Evolutionary conservation across 768 basidiomycete genomes (phyloP), one percentile per base, ranked within the genome.

Genomic region (Boletus barrowsii): DNA sequence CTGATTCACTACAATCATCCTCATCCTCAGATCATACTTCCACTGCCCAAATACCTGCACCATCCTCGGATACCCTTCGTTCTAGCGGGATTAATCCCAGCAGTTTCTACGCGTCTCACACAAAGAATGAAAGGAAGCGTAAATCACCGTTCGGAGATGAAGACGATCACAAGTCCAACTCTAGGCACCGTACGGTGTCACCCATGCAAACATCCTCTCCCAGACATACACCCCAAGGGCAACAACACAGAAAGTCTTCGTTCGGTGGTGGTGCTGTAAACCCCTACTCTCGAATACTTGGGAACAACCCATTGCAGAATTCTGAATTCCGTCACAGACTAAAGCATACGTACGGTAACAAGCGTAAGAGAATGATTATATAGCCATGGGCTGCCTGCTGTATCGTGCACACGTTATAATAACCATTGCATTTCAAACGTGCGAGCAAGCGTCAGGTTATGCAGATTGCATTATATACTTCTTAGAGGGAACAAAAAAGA

Each of bases 141-240:
- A 79, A 79, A 61, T 71, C 70, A 18, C 67, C 68, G 10, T 57
- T 59, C 11, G 72, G 69, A 37, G 68, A 68, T 15, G 71, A 72
- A 33, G 63, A 68, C 30, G 61, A 66, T 45, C 58, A 37, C 46
- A 53, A 52, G n/a, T 57, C 58, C 51, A 62, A 46, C 49, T 51
- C 49, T 14, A 64, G 60, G 55, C 62, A 60, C 10, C 59, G 60
- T 26, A 54, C 61, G 22, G 32, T 49, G 22, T 62, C 68, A 24
- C 61, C 63, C 10, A 41, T 62, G 24, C 63, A 60, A 26, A 64
- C 63, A 10, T 51, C 59, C 15, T 67, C 69, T 47, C 52, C 62
- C 22, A 72, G 42, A 51, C 68, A 57, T 24, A 42, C 55, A 39
- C 43, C 55, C 5, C 58, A 60, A 15, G 58, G 56, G 32, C 61